Evolutionary conservation across 2,329 filamentous ascomycete genomes (phyloP).

Genomic region (Sordariomycetes sp.): DNA sequence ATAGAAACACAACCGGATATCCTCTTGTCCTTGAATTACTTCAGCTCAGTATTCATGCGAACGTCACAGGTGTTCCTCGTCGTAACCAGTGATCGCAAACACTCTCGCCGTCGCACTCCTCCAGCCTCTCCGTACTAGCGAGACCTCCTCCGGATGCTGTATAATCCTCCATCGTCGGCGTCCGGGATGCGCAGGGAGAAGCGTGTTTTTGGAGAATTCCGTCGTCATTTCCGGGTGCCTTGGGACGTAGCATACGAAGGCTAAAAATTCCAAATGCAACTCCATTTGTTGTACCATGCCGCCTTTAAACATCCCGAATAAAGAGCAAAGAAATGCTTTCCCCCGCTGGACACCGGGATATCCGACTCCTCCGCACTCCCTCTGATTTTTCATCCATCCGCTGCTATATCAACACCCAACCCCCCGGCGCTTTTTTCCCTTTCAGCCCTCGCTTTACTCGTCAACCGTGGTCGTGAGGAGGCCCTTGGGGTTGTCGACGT

Average conservation of each 20-base stretch:
- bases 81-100: background rate
- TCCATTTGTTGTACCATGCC: slow-evolving; percentile 6
- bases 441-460: slow-evolving; percentile 34
- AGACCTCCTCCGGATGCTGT: background rate
- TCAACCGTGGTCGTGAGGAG: slow-evolving; percentile 83
- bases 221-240: slow-evolving; percentile 4
- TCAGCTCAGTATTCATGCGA: background rate
- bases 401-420: background rate
- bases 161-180: background rate
- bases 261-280: slow-evolving; percentile 5
- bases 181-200: background rate
- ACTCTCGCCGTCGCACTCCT: background rate
- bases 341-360: background rate
- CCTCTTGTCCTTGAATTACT: background rate
- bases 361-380: background rate
- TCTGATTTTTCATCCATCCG: background rate
- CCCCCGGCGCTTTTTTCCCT: background rate
- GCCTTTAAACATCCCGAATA: slow-evolving; percentile 6
- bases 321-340: background rate
- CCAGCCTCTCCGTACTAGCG: background rate
- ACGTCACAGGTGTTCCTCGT: background rate
- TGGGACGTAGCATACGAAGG: slow-evolving; percentile 3
- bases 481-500: slow-evolving; percentile 98
- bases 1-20: background rate
- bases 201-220: slow-evolving; percentile 1